phyloP scores from a whole-genome alignment of 1,284 basidiomycete genomes.

The Neonothopanus nambi region DNA sequence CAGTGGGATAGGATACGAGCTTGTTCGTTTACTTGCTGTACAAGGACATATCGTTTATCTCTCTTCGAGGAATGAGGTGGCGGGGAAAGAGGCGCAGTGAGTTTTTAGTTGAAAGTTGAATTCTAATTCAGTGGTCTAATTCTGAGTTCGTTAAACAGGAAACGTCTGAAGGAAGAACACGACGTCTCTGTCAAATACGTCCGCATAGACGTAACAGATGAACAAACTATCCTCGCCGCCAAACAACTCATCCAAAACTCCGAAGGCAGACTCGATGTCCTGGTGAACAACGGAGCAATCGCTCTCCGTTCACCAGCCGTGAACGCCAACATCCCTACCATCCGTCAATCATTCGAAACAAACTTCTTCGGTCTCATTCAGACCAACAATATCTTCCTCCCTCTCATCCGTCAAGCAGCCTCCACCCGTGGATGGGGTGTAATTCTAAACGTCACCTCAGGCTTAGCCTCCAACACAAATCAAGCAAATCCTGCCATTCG shows the following conservation, averaged over 20 bases:
- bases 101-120: conserved; percentile 3
- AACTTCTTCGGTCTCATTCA: conserved; percentile 40
- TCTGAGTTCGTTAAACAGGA: conserved; percentile 13
- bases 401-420: conserved; percentile 31
- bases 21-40: conserved; percentile 30
- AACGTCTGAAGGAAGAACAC: conserved; percentile 25
- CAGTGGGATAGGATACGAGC: conserved; percentile 33
- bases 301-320: conserved; percentile 30
- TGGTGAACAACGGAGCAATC: conserved; percentile 51
- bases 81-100: conserved; percentile 30
- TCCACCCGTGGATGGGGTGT: conserved; percentile 20
- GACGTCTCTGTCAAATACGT: conserved; percentile 31
- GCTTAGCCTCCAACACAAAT: conserved; percentile 56
- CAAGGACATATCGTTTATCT: conserved; percentile 32
- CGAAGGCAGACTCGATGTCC: conserved; percentile 44
- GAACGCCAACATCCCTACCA: conserved; percentile 30
- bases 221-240: conserved; percentile 33
- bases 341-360: conserved; percentile 37
- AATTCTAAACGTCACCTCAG: conserved; percentile 36
- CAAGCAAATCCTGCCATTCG: neutral
- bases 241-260: conserved; percentile 35
- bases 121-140: neutral
- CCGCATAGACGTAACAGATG: conserved; percentile 35
- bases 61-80: conserved; percentile 27
- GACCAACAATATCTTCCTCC: conserved; percentile 35